These are phyloP conservation scores for Cytospora chrysosperma DNA, from an alignment of 2,329 filamentous ascomycete genomes.

Conservation along the genomic window DNA sequence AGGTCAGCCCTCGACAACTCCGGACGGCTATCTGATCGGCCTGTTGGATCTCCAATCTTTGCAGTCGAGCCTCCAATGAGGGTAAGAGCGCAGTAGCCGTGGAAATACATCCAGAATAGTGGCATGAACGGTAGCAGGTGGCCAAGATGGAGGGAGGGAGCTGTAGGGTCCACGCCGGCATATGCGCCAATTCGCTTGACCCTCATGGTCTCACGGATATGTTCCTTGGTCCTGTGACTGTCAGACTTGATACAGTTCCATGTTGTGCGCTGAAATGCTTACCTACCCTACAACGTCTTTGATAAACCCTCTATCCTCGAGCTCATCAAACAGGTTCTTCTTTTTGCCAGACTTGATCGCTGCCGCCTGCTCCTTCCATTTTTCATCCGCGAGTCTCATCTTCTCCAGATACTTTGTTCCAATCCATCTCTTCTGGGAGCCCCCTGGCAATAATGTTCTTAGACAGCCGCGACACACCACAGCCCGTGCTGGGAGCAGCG, in stretches of 20 bases:
- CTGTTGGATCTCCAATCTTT: conserved; percentile 76
- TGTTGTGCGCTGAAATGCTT: background rate
- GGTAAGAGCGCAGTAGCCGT: conserved; percentile 67
- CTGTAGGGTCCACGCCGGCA: conserved; percentile 80
- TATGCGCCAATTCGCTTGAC: conserved; percentile 70
- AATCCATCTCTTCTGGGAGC: conserved; percentile 36
- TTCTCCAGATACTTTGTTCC: conserved; percentile 46
- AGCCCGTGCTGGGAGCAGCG: conserved; percentile 24
- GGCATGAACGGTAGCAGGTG: conserved; percentile 81
- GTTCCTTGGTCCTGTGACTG: conserved; percentile 29
- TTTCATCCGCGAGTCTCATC: conserved; percentile 38
- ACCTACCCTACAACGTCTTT: conserved; percentile 73
- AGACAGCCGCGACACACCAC: conserved; percentile 15
- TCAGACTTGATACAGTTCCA: conserved; percentile 2
- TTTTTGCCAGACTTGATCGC: conserved; percentile 50
- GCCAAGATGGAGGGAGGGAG: conserved; percentile 74
- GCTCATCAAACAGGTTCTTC: conserved; percentile 58
- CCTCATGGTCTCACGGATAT: conserved; percentile 63
- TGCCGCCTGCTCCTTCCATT: conserved; percentile 49
- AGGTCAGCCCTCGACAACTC: conserved; percentile 51
- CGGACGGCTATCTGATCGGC: conserved; percentile 62
- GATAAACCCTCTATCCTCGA: conserved; percentile 71
- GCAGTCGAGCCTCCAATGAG: conserved; percentile 74
- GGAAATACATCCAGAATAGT: conserved; percentile 78
- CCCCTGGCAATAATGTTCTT: background rate